Evolutionary conservation across 148 eudicot genomes (phyloP), one percentile per base, ranked within the genome.

Genomic region (Salicornia ramosissima): DNA sequence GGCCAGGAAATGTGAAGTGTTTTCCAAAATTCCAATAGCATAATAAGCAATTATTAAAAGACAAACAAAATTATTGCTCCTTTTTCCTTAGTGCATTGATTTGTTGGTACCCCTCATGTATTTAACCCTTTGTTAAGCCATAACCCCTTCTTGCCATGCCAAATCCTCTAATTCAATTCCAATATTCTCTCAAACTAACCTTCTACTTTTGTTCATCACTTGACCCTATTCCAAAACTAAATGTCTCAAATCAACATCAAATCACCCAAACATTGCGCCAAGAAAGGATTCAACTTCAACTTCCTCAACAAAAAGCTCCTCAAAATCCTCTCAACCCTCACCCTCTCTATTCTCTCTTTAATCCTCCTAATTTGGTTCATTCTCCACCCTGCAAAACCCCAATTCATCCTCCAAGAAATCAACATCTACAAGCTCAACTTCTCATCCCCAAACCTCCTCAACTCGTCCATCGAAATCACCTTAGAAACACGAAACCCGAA

Each of bases 181-280:
- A 10, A 19, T 55, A 8, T 21, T 7, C 59, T 14, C 67, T 62
- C 60, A 2, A 19, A 1, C 13, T 21, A 22, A 6, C 19, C 31
- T 46, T 24, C 57, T 47, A 28, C 6, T 3, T 6, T 18, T 53
- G 40, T 18, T 21, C 10, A 22, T 42, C 58, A 31, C 59, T 40
- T 72, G 19, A 40, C 29, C 64, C 71, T 61, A 53, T 51, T n/a
- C 54, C 63, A 46, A 34, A 57, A 81, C 10, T 10, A 80, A 85
- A 90, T 93, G 98, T 90, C 98, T 83, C 81, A 81, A 85, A 36
- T 84, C 30, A 1, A 16, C 60, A 72, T 68, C 72, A 85, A 68
- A 82, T 88, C 95, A 61, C 95, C 98, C 28, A 86, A 93, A 81
- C 96, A 93, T 65, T 90, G 98, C 43, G 96, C 85, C 19, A 71